Evolutionary conservation across 2,329 filamentous ascomycete genomes (phyloP).

Genomic region (Pseudogymnoascus sp.): DNA sequence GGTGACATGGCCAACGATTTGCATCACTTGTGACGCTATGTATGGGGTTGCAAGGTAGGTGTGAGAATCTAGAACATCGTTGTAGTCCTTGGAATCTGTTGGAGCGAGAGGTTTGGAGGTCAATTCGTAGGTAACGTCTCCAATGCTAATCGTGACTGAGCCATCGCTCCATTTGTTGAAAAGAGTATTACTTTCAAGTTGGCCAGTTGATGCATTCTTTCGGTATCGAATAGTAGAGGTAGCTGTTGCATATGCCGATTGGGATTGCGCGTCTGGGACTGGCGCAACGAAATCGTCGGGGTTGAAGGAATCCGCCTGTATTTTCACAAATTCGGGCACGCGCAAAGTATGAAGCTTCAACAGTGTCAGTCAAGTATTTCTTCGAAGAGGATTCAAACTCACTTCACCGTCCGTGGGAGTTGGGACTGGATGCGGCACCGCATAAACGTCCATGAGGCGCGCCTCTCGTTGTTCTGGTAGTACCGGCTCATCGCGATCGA

Average conservation of each 20-base stretch:
- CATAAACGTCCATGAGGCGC: slow-evolving; percentile 53
- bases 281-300: slow-evolving; percentile 58
- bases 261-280: slow-evolving; percentile 47
- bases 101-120: slow-evolving; percentile 63
- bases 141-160: slow-evolving; percentile 66
- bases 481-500: slow-evolving; percentile 34
- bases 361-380: slow-evolving; percentile 16
- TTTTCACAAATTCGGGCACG: slow-evolving; percentile 63
- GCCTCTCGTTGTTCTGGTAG: slow-evolving; percentile 33
- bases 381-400: slow-evolving; percentile 26
- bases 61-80: slow-evolving; percentile 62
- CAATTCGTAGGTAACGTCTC: slow-evolving; percentile 68
- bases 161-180: slow-evolving; percentile 74
- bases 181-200: slow-evolving; percentile 66
- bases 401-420: slow-evolving; percentile 65
- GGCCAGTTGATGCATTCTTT: slow-evolving; percentile 53
- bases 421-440: slow-evolving; percentile 62
- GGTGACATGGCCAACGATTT: slow-evolving; percentile 68
- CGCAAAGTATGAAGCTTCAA: slow-evolving; percentile 59
- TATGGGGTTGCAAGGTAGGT: slow-evolving; percentile 69
- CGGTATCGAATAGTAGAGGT: slow-evolving; percentile 63
- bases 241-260: slow-evolving; percentile 43
- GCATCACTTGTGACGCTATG: slow-evolving; percentile 56
- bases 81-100: slow-evolving; percentile 46
- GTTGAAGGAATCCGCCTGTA: slow-evolving; percentile 61